Evolutionary conservation across 2,329 filamentous ascomycete genomes (phyloP), one percentile per base, ranked within the genome.

Genomic region (Tolypocladium sp.): DNA sequence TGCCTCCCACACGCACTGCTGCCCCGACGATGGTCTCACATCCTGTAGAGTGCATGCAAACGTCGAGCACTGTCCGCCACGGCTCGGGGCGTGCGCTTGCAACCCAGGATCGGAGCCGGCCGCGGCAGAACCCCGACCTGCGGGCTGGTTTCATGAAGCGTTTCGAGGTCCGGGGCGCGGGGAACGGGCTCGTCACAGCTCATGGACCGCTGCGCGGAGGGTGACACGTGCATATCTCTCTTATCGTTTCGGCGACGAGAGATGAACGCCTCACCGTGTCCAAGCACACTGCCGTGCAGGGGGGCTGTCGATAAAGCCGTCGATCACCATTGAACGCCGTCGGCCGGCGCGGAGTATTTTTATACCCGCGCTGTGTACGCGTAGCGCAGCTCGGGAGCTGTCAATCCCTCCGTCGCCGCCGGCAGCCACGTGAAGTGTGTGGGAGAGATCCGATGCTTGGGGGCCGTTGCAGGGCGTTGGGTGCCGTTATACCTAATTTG

Each of bases 31-130:
- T n/a, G n/a, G n/a, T n/a, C n/a, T n/a, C n/a, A n/a, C n/a, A n/a
- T n/a, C n/a, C n/a, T n/a, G n/a, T n/a, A n/a, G 46, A 10, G 25
- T 25, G 27, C 17, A 17, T 17, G 7, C 44, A 27, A 27, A 22
- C 33, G 4, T 30, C 44, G 15, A 17, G 44, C 44, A 27, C 25
- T 22, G 12, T 4, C 44, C 22, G 25, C 44, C 44, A 17, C 44
- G 44, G 27, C 17, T 17, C 25, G 46, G 49, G 49, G 30, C 13
- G 49, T 52, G 13, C 13, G 49, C 27, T 22, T 33, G 27, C 30
- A 52, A 27, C 58, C 54, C 58, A 35, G 44, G 30, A 56, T 60
- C 57, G 37, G 27, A 49, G 44, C 30, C 56, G 57, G 56, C 56
- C 53, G 44, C 40, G 51, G 33, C 57, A 30, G 33, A 38, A 56